Evolutionary conservation across 108 stramenopile species (phyloP).

Genomic region (Parmales sp.): DNA sequence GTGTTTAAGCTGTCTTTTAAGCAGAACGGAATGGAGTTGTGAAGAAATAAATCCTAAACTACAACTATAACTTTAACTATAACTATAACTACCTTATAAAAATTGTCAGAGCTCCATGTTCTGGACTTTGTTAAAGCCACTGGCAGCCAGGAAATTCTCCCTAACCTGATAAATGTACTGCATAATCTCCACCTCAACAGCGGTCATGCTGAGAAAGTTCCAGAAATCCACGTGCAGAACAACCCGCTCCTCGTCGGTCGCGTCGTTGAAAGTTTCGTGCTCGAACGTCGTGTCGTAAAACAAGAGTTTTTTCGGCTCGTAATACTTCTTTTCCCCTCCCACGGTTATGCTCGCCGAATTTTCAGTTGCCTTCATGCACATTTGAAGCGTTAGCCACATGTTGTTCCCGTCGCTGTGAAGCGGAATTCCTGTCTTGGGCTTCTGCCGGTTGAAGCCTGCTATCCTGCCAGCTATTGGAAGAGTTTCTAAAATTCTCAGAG

Average conservation of each 20-base stretch:
- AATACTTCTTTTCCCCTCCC: conserved; percentile 55
- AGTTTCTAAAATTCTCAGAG: conserved; percentile 58
- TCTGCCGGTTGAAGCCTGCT: conserved; percentile 72
- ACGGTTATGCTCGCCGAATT: conserved; percentile 57
- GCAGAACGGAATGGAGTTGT: too few relatives aligned
- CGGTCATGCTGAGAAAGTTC: conserved; percentile 64
- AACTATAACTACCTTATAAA: too few relatives aligned
- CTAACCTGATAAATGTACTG: conserved; percentile 69
- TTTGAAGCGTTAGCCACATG: conserved; percentile 80
- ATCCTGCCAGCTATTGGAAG: conserved; percentile 72
- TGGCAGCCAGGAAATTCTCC: conserved; percentile 75
- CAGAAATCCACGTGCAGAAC: conserved; percentile 80
- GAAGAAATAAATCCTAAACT: too few relatives aligned
- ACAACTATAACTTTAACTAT: too few relatives aligned
- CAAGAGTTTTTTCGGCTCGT: conserved; percentile 55
- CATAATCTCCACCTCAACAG: conserved; percentile 63
- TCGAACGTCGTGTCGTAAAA: conserved; percentile 77
- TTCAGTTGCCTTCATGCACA: conserved; percentile 52
- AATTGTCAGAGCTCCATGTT: too few relatives aligned
- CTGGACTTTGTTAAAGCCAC: too few relatives aligned
- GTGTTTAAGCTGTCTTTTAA: too few relatives aligned
- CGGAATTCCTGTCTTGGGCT: conserved; percentile 62
- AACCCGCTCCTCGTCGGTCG: conserved; percentile 57
- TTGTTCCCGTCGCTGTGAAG: conserved; percentile 74
- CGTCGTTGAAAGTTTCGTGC: conserved; percentile 68